A percentile compares a stretch with the other conserved stretches of the same genome.
Conservation (phyloP, 73 alveolate species). For the Uronychia binucleata region DNA sequence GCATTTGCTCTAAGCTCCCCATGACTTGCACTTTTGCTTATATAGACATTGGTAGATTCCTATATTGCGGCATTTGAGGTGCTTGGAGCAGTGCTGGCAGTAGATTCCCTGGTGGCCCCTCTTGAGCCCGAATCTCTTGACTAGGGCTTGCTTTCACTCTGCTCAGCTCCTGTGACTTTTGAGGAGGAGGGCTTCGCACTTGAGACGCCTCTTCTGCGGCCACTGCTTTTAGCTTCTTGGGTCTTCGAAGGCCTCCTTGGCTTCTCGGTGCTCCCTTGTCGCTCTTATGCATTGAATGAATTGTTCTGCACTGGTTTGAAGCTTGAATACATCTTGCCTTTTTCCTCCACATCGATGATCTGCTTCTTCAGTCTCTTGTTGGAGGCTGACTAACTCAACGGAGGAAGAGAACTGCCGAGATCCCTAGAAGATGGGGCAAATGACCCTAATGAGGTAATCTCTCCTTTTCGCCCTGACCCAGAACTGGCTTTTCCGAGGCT, state of each 20-base stretch:
- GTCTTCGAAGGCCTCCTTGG: not conserved
- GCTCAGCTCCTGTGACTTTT: not conserved
- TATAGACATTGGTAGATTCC: too few species aligned
- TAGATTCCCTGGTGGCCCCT: not conserved
- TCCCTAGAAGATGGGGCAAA: too few species aligned
- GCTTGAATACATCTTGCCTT: not conserved
- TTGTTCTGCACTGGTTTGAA: not conserved
- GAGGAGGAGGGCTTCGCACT: not conserved
- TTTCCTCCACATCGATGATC: not conserved
- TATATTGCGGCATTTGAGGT: not conserved
- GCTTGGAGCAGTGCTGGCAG: not conserved
- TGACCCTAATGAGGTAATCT: not conserved
- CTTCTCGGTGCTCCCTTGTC: not conserved
- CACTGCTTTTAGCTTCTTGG: not conserved
- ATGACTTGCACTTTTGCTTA: not conserved
- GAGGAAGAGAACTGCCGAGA: too few species aligned
- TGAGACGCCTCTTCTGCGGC: not conserved
- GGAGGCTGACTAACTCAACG: not conserved
- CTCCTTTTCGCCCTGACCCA: not conserved
- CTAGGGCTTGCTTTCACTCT: not conserved
- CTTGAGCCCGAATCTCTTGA: not conserved
- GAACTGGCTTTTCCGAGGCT: not conserved
- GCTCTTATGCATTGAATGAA: not conserved
- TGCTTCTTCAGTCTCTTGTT: not conserved
- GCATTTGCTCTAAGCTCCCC: not conserved